Evolutionary conservation across 148 eudicot species (phyloP).

Genomic region (Cornus controversa): DNA sequence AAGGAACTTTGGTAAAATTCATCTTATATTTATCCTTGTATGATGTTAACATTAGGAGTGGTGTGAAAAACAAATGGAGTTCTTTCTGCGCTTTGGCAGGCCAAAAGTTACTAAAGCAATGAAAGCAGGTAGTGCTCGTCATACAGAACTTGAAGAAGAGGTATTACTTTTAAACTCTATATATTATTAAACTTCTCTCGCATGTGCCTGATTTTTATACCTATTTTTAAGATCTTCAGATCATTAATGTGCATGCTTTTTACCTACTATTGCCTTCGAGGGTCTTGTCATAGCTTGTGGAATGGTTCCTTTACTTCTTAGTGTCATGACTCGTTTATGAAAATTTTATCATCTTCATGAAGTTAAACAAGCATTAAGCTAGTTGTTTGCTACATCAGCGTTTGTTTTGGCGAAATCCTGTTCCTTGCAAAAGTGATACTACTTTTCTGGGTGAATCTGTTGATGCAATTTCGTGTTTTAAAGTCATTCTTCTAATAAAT

Average conservation of each 20-base stretch:
- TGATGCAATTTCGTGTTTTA: not conserved
- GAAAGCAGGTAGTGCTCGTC: constrained; percentile 80
- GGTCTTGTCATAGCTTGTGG: not conserved
- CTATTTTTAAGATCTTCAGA: too few species aligned
- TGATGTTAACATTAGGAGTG: constrained; percentile 57
- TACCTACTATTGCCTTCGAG: not conserved
- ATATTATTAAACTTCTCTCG: not conserved
- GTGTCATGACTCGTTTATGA: not conserved
- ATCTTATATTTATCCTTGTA: too few species aligned
- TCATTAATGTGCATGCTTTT: not conserved
- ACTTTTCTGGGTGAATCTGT: not conserved
- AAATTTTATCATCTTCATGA: not conserved
- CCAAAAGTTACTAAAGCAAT: constrained; percentile 64
- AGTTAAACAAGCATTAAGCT: not conserved
- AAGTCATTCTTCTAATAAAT: not conserved
- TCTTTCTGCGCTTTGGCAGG: constrained; percentile 48
- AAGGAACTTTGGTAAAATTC: too few species aligned
- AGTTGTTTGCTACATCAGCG: not conserved
- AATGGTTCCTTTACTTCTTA: not conserved
- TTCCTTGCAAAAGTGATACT: not conserved
- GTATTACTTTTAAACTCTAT: constrained; percentile 29
- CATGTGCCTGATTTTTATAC: too few species aligned
- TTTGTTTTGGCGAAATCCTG: not conserved
- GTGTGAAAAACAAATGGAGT: constrained; percentile 95
- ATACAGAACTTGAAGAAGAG: constrained; percentile 77